phyloP scores from a whole-genome alignment of 1,284 basidiomycete species.

The Flammula alnicola region DNA sequence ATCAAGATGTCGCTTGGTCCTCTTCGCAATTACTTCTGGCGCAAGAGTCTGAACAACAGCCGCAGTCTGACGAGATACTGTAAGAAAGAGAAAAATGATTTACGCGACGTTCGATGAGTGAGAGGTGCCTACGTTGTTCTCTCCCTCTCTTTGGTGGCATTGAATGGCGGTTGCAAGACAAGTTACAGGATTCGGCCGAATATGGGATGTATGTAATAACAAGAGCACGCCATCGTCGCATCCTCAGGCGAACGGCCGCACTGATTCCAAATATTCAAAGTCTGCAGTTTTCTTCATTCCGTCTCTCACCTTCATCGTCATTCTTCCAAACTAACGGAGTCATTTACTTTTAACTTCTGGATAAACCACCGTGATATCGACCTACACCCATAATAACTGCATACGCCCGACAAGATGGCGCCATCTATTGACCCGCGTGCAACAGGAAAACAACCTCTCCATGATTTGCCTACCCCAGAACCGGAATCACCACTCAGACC shows the following conservation, averaged over 20 bases:
- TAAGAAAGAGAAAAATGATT: slow-evolving; percentile 12
- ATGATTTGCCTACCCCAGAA: slow-evolving; percentile 69
- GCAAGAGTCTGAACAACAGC: slow-evolving; percentile 55
- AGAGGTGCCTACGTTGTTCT: slow-evolving; percentile 43
- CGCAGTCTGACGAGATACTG: slow-evolving; percentile 49
- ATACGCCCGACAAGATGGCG: slow-evolving; percentile 27
- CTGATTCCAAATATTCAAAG: slow-evolving; percentile 10
- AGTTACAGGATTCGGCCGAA: slow-evolving; percentile 30
- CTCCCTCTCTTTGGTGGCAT: slow-evolving; percentile 52
- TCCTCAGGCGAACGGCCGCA: slow-evolving; percentile 10
- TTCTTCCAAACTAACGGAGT: no score
- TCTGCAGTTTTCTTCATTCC: not conserved
- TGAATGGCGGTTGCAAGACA: no score
- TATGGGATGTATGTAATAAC: slow-evolving; percentile 6
- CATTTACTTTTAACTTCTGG: no score
- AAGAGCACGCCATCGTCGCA: slow-evolving; percentile 45
- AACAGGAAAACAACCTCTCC: slow-evolving; percentile 28
- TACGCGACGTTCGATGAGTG: not conserved
- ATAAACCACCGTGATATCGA: no score
- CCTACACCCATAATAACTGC: no score
- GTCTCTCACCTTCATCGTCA: slow-evolving; percentile 11
- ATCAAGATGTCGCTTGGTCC: slow-evolving; percentile 75
- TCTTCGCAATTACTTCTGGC: slow-evolving; percentile 71
- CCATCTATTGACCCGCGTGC: slow-evolving; percentile 32
- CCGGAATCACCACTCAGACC: slow-evolving; percentile 71